Evolutionary conservation across 768 basidiomycete genomes (phyloP).

Genomic region (Podaxis pistillaris): DNA sequence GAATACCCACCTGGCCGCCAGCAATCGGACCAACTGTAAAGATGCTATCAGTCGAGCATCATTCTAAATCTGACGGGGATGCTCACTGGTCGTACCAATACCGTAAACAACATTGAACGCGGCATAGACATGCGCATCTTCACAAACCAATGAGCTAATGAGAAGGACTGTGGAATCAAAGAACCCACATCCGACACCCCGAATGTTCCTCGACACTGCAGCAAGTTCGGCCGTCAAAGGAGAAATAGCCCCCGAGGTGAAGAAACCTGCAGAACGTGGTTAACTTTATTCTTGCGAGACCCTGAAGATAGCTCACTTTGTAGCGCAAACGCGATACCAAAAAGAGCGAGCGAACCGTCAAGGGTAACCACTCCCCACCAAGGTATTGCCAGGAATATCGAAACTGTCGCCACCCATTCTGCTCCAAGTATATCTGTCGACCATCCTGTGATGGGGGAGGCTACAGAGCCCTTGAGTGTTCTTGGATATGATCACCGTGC

Average conservation of each 20-base stretch:
- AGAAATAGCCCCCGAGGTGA: conserved; percentile 55
- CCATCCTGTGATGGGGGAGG: conserved; percentile 59
- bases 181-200: conserved; percentile 62
- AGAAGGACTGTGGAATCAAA: neutral
- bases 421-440: conserved; percentile 55
- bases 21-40: conserved; percentile 64
- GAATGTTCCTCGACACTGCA: conserved; percentile 49
- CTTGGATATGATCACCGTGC: neutral
- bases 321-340: conserved; percentile 48
- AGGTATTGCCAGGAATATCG: conserved; percentile 52
- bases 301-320: conserved; percentile 42
- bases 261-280: conserved; percentile 47
- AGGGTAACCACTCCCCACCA: conserved; percentile 63
- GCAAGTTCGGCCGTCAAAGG: conserved; percentile 70
- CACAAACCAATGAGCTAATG: neutral
- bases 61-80: neutral
- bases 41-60: neutral
- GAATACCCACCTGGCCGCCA: conserved; percentile 55
- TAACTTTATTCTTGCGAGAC: neutral
- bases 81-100: conserved; percentile 58
- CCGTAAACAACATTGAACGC: conserved; percentile 74
- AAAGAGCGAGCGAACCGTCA: conserved; percentile 40
- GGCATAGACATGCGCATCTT: conserved; percentile 75
- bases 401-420: conserved; percentile 49
- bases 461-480: conserved; percentile 28